Percentiles rank a stretch among this genome's conserved stretches.
Conservation (phyloP, 768 basidiomycete species). For the Tulasnella sp. region DNA sequence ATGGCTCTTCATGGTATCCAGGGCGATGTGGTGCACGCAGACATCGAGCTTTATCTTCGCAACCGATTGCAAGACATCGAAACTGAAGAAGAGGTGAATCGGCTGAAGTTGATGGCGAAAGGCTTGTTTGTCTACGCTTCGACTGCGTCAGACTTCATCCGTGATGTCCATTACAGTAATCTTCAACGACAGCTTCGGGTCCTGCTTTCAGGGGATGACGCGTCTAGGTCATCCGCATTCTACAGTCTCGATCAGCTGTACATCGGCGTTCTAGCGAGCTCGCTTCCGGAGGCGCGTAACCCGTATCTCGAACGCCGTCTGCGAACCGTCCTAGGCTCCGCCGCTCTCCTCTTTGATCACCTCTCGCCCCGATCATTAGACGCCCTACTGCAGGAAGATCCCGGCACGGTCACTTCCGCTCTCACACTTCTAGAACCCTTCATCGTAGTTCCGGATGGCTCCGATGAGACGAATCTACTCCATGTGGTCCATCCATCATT, state of each 20-base stretch:
- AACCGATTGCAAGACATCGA: background rate
- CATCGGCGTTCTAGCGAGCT: no score
- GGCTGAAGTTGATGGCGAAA: background rate
- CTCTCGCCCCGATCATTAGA: slow-evolving; percentile 4
- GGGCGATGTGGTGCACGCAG: background rate
- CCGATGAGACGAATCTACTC: background rate
- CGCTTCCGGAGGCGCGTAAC: no score
- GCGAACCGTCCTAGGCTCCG: slow-evolving; percentile 2
- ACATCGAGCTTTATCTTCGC: slow-evolving; percentile 13
- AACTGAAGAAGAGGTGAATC: background rate
- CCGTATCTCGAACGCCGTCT: background rate
- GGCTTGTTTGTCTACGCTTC: slow-evolving; percentile 8
- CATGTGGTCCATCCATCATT: slow-evolving; percentile 13
- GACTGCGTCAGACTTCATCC: slow-evolving; percentile 6
- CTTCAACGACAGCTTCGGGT: background rate
- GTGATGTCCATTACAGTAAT: background rate
- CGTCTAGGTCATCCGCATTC: no score
- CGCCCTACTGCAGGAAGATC: background rate
- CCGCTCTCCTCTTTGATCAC: background rate
- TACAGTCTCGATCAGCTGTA: no score
- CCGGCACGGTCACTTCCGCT: background rate
- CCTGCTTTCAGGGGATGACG: background rate
- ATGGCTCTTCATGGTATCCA: slow-evolving; percentile 16
- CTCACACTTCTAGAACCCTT: slow-evolving; percentile 4
- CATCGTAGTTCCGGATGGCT: background rate